Base-by-base conservation (phyloP, 306 rosid species). In the Cicer judaicum region DNA sequence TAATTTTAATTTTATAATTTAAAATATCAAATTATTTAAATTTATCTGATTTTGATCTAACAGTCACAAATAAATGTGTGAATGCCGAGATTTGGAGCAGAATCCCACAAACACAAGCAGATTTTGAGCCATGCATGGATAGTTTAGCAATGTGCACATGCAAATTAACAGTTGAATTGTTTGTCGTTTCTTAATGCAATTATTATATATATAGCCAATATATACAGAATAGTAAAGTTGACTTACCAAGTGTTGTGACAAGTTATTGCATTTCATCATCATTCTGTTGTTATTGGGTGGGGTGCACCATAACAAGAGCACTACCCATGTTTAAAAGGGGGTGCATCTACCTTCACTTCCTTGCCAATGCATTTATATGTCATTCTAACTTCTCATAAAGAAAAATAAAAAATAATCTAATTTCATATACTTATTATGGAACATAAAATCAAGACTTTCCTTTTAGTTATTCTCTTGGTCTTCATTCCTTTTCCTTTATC, bases 71-170 rank as follows among this genome's bases (percentile, higher is more conserved):
- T 3, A 0, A 29, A 29, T 3, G 5, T 0, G 0, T 4, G 0
- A 29, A 29, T 3, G 36, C 0, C 0, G 5, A 29, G 36, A 29
- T 29, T 29, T 29, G 36, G 36, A 29, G 5, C 5, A 3, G 5
- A 3, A 83, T 21, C n/a, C 5, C 40, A 56, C 63, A 56, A 42
- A 76, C 56, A 74, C 56, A 74, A 83, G 80, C 56, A 72, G 83
- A 71, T 78, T 78, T 81, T 76, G 43, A 77, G 91, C 90, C 91
- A 86, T 89, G 92, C 97, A 91, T 50, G 74, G 82, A 41, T 83
- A 64, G 84, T 69, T 29, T 18, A 59, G 72, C 1, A 72, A 64
- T 82, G 84, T 82, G 75, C 87, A 82, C 88, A 87, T 77, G 85
- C 89, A 80, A 57, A 74, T 78, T 64, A 68, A 54, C 50, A 10